Percentiles rank a stretch among this genome's conserved stretches.
phyloP scores from a whole-genome alignment of 306 rosid species.

The Acmispon strigosus region DNA sequence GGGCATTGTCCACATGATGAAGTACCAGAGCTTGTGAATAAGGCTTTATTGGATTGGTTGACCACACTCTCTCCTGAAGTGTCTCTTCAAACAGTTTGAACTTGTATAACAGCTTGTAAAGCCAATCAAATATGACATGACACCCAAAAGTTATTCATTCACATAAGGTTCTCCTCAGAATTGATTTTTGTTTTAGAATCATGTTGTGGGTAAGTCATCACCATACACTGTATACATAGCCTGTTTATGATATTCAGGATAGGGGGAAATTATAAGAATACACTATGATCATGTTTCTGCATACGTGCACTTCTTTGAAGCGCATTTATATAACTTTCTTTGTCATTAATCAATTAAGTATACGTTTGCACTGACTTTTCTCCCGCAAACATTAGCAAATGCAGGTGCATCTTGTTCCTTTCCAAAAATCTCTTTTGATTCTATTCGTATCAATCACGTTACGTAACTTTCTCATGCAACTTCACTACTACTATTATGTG shows the following conservation, averaged over 20 bases:
- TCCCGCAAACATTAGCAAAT: background rate
- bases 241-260: background rate
- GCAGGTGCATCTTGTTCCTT: too few relatives aligned
- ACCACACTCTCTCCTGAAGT: slow-evolving; percentile 38
- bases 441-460: too few relatives aligned
- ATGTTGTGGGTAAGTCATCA: background rate
- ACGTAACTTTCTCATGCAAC: too few relatives aligned
- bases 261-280: background rate
- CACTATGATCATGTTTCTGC: background rate
- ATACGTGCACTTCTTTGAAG: background rate
- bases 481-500: too few relatives aligned
- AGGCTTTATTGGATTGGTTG: slow-evolving; percentile 75
- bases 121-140: background rate
- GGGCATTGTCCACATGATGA: slow-evolving; percentile 96
- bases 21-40: slow-evolving; percentile 72
- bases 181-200: background rate
- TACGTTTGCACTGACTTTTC: background rate
- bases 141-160: too few relatives aligned
- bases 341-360: slow-evolving; percentile 1
- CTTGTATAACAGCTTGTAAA: background rate
- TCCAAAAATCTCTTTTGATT: too few relatives aligned
- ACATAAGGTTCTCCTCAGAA: too few relatives aligned
- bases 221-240: background rate
- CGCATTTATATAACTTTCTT: background rate
- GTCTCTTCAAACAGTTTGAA: slow-evolving; percentile 44